phyloP scores from a whole-genome alignment of 192 early-diverging fungal genomes.

The Linnemannia schmuckeri region DNA sequence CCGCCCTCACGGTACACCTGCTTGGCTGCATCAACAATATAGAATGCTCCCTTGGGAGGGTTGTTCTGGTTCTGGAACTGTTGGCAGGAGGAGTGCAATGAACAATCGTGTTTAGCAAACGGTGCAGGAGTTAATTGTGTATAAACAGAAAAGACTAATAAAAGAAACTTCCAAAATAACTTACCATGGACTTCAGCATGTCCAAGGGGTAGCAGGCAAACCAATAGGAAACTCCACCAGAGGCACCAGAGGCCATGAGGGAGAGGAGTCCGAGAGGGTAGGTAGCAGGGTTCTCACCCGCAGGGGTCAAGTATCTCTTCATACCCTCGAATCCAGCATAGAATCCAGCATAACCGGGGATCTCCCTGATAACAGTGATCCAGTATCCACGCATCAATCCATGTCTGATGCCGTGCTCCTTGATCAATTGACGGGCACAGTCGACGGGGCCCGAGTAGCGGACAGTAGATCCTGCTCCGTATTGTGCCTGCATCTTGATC shows the following conservation, averaged over 20 bases:
- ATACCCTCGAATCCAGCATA: constrained; percentile 87
- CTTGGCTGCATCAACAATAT: constrained; percentile 67
- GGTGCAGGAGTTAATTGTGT: neutral
- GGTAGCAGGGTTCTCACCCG: constrained; percentile 61
- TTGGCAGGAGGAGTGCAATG: neutral
- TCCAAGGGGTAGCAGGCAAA: constrained; percentile 87
- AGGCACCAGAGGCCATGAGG: constrained; percentile 85
- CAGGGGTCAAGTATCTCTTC: constrained; percentile 74
- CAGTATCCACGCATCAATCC: constrained; percentile 90
- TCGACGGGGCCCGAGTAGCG: constrained; percentile 75
- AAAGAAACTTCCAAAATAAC: neutral
- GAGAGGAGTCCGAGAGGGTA: constrained; percentile 58
- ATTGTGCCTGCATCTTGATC: constrained; percentile 93
- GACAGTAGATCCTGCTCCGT: constrained; percentile 59
- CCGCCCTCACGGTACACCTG: constrained; percentile 71
- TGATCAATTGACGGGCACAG: constrained; percentile 73
- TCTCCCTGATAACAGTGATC: constrained; percentile 82
- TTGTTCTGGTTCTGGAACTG: constrained; percentile 72
- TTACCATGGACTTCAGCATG: constrained; percentile 82
- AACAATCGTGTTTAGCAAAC: too few species aligned
- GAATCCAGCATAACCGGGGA: constrained; percentile 89
- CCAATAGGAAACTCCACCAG: constrained; percentile 88
- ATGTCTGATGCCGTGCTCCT: constrained; percentile 72
- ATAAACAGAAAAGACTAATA: neutral
- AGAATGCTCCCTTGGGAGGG: constrained; percentile 72